Conservation (phyloP, 1,284 basidiomycete genomes). For the Sporisorium exsertum region DNA sequence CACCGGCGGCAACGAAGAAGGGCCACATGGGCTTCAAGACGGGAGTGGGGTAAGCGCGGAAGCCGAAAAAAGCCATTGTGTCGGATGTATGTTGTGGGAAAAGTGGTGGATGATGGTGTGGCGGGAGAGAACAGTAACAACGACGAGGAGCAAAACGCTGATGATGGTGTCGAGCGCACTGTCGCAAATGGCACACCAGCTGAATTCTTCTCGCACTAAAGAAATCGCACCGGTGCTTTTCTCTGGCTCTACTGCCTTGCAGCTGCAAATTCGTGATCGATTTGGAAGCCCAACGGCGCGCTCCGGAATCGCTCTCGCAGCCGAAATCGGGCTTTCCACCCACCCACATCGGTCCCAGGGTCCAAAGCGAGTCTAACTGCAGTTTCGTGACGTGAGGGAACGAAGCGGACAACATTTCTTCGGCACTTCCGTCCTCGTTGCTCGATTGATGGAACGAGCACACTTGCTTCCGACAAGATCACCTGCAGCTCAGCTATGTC, state of each 20-base stretch:
- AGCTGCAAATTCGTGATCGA: slow-evolving; percentile 30
- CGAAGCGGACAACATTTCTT: not conserved
- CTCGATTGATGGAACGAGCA: not conserved
- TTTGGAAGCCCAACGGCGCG: slow-evolving; percentile 11
- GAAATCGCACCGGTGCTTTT: slow-evolving; percentile 8
- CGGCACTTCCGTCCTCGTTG: slow-evolving; percentile 6
- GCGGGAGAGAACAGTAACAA: not conserved
- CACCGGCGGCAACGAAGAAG: slow-evolving; percentile 62
- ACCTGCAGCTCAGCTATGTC: not conserved
- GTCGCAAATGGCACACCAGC: not conserved
- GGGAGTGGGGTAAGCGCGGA: slow-evolving; percentile 67
- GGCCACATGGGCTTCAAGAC: slow-evolving; percentile 67
- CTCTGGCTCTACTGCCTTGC: slow-evolving; percentile 3
- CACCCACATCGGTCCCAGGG: slow-evolving; percentile 9
- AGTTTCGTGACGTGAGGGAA: no score
- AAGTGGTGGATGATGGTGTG: slow-evolving; percentile 11
- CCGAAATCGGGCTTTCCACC: not conserved
- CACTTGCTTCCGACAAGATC: not conserved
- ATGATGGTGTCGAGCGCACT: slow-evolving; percentile 27
- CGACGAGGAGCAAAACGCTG: slow-evolving; percentile 1
- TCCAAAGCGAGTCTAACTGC: not conserved
- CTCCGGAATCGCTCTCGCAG: slow-evolving; percentile 6
- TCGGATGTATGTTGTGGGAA: not conserved
- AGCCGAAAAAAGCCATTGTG: slow-evolving; percentile 63
- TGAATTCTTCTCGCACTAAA: slow-evolving; percentile 35